Percentiles rank a stretch among this genome's conserved stretches.
These are phyloP conservation scores for Penicillium frequentans DNA, from an alignment of 2,329 filamentous ascomycete species.

Conservation along the genomic window DNA sequence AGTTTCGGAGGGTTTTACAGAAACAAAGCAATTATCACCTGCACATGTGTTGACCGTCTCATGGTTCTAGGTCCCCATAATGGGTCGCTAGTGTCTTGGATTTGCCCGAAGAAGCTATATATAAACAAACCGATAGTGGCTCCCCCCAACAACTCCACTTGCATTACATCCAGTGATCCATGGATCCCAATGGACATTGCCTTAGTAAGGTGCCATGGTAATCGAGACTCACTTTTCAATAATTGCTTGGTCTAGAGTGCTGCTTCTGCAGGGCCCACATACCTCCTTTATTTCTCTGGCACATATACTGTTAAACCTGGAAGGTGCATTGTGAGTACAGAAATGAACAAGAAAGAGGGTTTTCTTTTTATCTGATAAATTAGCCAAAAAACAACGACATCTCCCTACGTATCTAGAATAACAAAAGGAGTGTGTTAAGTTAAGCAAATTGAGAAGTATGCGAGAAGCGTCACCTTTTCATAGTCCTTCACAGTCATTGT, in stretches of 20 bases:
- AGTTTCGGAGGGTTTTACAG: not conserved
- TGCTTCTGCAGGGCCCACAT: too few species aligned
- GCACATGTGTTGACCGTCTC: not conserved
- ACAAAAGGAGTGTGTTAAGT: too few species aligned
- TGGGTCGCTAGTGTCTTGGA: not conserved
- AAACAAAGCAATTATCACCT: conserved; percentile 4
- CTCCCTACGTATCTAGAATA: too few species aligned
- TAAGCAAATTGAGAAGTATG: too few species aligned
- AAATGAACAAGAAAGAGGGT: too few species aligned
- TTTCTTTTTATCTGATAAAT: too few species aligned
- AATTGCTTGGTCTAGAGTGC: too few species aligned
- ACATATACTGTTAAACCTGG: too few species aligned
- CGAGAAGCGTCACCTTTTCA: not conserved
- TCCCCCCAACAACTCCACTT: not conserved
- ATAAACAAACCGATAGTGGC: conserved; percentile 9
- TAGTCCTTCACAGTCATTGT: not conserved
- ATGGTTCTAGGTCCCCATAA: not conserved
- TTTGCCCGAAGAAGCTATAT: conserved; percentile 8
- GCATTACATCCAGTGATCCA: not conserved
- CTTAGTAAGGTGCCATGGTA: not conserved
- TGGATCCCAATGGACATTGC: not conserved
- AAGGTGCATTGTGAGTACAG: too few species aligned
- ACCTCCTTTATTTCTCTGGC: too few species aligned
- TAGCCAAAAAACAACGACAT: too few species aligned
- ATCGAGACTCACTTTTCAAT: too few species aligned